Base-by-base conservation (phyloP, 495 filamentous ascomycete genomes). In the Filosporella fistucella region DNA sequence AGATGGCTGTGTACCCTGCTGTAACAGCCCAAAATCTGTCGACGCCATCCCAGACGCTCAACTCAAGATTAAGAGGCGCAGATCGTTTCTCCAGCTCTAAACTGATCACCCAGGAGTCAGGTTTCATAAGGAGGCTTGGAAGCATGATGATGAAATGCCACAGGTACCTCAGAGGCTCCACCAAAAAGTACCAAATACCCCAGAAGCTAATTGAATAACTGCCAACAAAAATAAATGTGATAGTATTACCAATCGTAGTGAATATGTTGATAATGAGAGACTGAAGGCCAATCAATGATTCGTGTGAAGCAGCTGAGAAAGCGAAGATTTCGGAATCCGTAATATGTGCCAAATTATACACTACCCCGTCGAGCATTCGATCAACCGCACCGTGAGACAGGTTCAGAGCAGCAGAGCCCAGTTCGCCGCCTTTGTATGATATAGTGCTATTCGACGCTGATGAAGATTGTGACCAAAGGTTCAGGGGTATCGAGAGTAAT, bases 21-120 rank as follows among this genome's bases (percentile, higher is more conserved):
- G 88, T 49, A 30, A 95, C 86, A 18, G 91, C 91, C 63, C 87
- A 82, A 37, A 81, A 73, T 22, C 89, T 77, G 65, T 95, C 91
- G 25, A 70, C 77, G 1, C 81, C 78, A 50, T 77, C 75, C 91
- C 91, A 96, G 34, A 84, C 76, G 3, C 82, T 82, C 23, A 91
- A 72, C 18, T 75, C 72, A 9, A 79, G 77, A 49, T 88, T 73
- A 1, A 82, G 57, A 9, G 68, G 55, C 0, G 55, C 48, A 0
- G 63, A 41, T 11, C 66, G 32, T 26, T 67, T 66, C 2, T 72
- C 62, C 10, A 69, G 40, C 41, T 57, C 70, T 2, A 82, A 57
- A 42, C 68, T 75, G 41, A 81, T 59, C 13, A 78, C 69, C 74
- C 74, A 76, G 1, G 66, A 59, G 36, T 61, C 56, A 21, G 56